These are phyloP conservation scores for Hypoxylon sp. DNA, from an alignment of 2,329 filamentous ascomycete genomes.

Conservation along the genomic window DNA sequence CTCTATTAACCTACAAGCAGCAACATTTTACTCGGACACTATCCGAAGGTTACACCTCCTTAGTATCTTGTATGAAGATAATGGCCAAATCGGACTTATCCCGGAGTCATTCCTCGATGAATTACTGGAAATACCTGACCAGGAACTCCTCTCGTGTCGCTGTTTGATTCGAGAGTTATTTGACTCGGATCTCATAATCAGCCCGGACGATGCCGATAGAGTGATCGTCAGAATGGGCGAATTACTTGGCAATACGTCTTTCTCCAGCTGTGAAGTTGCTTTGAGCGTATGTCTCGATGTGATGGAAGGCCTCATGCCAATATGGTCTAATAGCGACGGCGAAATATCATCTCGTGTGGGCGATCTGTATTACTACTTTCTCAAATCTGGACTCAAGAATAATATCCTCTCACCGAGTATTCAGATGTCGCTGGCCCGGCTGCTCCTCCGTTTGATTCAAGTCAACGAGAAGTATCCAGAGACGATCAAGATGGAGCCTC, in stretches of 20 bases:
- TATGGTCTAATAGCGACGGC: constrained; percentile 74
- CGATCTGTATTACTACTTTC: constrained; percentile 85
- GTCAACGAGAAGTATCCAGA: constrained; percentile 77
- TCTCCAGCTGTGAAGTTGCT: constrained; percentile 81
- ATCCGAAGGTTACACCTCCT: constrained; percentile 63
- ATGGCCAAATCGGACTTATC: constrained; percentile 64
- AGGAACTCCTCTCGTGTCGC: constrained; percentile 68
- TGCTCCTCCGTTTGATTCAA: constrained; percentile 80
- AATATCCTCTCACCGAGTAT: constrained; percentile 78
- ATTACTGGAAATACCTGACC: constrained; percentile 64
- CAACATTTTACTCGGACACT: constrained; percentile 65
- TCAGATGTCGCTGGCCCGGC: constrained; percentile 74
- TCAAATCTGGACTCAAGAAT: constrained; percentile 75
- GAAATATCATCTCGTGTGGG: constrained; percentile 76
- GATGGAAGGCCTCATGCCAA: constrained; percentile 72
- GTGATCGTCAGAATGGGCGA: constrained; percentile 67
- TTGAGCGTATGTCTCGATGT: constrained; percentile 77
- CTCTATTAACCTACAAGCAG: constrained; percentile 59
- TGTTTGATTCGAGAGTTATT: constrained; percentile 67
- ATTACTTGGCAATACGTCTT: constrained; percentile 70
- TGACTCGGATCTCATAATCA: constrained; percentile 66
- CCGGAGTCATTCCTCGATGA: constrained; percentile 66
- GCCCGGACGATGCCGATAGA: constrained; percentile 61
- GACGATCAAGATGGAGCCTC: constrained; percentile 69
- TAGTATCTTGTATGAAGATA: constrained; percentile 59